A percentile compares a stretch with the other conserved stretches of the same genome.
Conservation (phyloP, 2,329 filamentous ascomycete species). For the Cladosporium colombiae region DNA sequence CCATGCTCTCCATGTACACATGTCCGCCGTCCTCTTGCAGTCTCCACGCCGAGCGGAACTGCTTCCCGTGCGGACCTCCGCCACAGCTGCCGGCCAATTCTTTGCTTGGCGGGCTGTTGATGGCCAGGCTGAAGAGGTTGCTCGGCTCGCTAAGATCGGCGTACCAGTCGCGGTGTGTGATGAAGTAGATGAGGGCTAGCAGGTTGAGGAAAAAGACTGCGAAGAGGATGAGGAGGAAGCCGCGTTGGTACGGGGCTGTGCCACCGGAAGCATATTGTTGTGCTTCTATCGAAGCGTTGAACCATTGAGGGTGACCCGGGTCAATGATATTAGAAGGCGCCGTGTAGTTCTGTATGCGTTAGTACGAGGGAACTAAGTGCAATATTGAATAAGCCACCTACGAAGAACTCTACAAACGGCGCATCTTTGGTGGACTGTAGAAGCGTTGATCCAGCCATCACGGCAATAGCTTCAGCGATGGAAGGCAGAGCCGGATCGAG, state of each 20-base stretch:
- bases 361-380: neutral
- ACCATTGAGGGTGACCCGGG: constrained; percentile 55
- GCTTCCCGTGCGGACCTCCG: constrained; percentile 53
- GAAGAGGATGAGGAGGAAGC: constrained; percentile 67
- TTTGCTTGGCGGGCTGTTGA: constrained; percentile 62
- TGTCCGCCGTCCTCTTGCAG: constrained; percentile 47
- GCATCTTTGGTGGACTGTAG: constrained; percentile 60
- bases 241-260: constrained; percentile 58
- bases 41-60: constrained; percentile 50
- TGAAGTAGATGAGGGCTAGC: constrained; percentile 64
- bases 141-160: constrained; percentile 79
- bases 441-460: constrained; percentile 67
- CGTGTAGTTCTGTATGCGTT: constrained; percentile 11
- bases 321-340: neutral
- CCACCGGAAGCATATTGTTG: constrained; percentile 73
- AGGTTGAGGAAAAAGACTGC: constrained; percentile 68
- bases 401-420: constrained; percentile 57
- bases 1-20: constrained; percentile 53
- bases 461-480: constrained; percentile 70
- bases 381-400: neutral
- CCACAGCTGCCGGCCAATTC: constrained; percentile 59
- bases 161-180: constrained; percentile 62
- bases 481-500: constrained; percentile 62
- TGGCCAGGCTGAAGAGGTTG: constrained; percentile 69
- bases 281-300: constrained; percentile 64